Evolutionary conservation across 2,329 filamentous ascomycete genomes (phyloP), one percentile per base, ranked within the genome.

Genomic region (Aciculosporium take): DNA sequence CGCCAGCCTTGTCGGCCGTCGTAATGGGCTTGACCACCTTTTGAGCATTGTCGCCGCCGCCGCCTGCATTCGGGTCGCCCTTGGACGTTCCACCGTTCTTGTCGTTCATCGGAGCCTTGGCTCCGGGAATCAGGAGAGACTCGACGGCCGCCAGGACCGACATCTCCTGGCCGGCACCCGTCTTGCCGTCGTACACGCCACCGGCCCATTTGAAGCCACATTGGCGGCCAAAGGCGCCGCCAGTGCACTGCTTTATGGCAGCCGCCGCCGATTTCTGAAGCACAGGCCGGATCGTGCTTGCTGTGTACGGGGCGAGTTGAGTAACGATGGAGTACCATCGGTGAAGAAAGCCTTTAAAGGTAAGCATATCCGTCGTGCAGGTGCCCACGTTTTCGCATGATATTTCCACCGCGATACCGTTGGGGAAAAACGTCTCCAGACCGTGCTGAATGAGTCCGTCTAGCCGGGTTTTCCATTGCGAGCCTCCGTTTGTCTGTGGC

Each of bases 361-460:
- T 70, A 43, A 70, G 61, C 59, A 81, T 76, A 48, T 83, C 80
- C 33, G 68, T 68, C 48, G 74, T 74, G 61, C 80, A 84, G 3
- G 63, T 71, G 27, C 51, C 52, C 5, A 63, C 60, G 32, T 52
- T 50, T 48, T 81, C 76, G 57, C 80, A 84, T 5, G 74, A 67
- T 15, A 69, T 59, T 53, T 84, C 79, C 34, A 65, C 68, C 52
- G 80, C 72, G 48, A 79, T 66, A 37, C 68, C 66, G 25, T 68
- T 59, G 29, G 64, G 63, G 60, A 78, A 77, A 53, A 78, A 77
- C 8, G 58, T 56, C n/a, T 55, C 46, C 17, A 64, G 48, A 0
- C 67, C 59, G 34, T 55, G 49, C 10, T 61, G 50, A 23, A 63
- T 46, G 6, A 66, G 53, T 37, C 58, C 60, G 18, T 68, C 56